Conservation (phyloP, 106 monocot species). For the Dendrobium huoshanense region DNA sequence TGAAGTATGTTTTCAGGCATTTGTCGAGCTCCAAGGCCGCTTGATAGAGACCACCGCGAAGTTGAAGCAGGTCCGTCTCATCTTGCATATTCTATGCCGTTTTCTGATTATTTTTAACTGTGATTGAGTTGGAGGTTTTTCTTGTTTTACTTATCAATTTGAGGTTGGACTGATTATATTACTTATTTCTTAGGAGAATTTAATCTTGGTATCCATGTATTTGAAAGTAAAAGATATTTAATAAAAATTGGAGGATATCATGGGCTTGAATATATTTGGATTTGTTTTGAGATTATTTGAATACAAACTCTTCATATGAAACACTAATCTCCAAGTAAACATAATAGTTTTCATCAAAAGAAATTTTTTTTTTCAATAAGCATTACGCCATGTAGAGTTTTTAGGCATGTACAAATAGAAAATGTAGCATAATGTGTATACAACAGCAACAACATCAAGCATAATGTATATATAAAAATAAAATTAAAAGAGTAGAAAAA, state of each 20-base stretch:
- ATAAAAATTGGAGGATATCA: no score
- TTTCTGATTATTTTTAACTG: not conserved
- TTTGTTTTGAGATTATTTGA: no score
- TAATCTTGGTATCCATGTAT: not conserved
- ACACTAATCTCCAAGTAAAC: no score
- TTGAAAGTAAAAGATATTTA: not conserved
- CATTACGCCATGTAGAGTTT: not conserved
- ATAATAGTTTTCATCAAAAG: no score
- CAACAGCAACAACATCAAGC: no score
- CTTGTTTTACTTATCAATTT: not conserved
- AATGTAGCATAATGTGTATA: not conserved
- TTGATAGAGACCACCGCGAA: slow-evolving; percentile 81
- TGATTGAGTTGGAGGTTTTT: not conserved
- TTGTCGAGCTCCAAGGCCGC: slow-evolving; percentile 72
- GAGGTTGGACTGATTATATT: not conserved
- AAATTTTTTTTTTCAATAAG: no score
- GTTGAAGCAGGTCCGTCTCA: slow-evolving; percentile 62
- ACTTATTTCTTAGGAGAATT: not conserved
- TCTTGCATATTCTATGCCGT: not conserved
- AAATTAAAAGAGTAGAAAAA: not conserved
- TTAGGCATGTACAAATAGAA: not conserved
- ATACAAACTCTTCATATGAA: no score
- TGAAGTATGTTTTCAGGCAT: slow-evolving; percentile 40
- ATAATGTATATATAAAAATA: not conserved
- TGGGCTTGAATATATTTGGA: no score